Conservation (phyloP, 441 rosid genomes). For the Populus tomentosa region DNA sequence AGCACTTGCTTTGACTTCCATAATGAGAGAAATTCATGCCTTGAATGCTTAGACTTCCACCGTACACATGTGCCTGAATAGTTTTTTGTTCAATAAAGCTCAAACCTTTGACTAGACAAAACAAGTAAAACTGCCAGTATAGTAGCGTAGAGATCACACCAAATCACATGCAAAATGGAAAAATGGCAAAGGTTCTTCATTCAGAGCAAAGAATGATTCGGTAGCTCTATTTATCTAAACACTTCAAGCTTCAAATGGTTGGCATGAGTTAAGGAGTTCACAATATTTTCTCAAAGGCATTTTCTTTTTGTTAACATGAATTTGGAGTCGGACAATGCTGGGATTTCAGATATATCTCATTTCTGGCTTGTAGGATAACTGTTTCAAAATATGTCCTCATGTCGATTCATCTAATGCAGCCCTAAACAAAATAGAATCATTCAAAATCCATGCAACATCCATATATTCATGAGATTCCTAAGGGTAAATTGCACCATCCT, state of each 20-base stretch:
- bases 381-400: background rate
- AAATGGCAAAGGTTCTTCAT: no score
- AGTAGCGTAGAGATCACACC: background rate
- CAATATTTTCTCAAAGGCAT: background rate
- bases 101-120: background rate
- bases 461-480: background rate
- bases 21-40: constrained; percentile 29
- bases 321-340: background rate
- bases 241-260: background rate
- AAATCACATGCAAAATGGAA: background rate
- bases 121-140: background rate
- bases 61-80: constrained; percentile 72
- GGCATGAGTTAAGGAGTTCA: background rate
- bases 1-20: constrained; percentile 66
- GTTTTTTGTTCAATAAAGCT: constrained; percentile 9
- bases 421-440: background rate
- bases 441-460: constrained; percentile 1
- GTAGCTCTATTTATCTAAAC: background rate
- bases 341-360: background rate
- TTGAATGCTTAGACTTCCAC: constrained; percentile 28
- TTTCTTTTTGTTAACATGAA: background rate
- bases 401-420: background rate
- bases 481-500: background rate
- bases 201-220: background rate
- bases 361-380: background rate